Evolutionary conservation across 2,329 filamentous ascomycete genomes (phyloP).

Genomic region (Alternaria conjuncta): DNA sequence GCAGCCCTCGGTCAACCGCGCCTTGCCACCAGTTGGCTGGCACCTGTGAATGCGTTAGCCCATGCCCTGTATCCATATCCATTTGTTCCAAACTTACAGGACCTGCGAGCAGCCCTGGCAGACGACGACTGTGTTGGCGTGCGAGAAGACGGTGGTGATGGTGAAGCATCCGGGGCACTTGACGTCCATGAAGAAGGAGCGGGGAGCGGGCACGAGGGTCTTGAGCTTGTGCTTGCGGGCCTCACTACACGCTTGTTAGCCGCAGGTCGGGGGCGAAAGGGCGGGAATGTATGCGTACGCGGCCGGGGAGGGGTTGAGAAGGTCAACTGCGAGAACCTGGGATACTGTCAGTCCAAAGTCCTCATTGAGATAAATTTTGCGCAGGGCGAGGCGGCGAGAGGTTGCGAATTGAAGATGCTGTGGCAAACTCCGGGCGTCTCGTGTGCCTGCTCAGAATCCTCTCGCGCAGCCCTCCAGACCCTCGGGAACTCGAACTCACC

Average conservation of each 20-base stretch:
- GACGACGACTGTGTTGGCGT: conserved; percentile 99
- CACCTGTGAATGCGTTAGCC: conserved; percentile 59
- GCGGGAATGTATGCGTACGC: conserved; percentile 54
- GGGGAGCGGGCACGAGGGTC: conserved; percentile 93
- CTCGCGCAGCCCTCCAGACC: conserved; percentile 4
- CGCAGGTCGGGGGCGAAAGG: conserved; percentile 15
- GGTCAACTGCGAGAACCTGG: conserved; percentile 99
- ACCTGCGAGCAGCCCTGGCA: conserved; percentile 99
- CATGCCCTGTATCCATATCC: conserved; percentile 4
- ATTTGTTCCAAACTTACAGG: conserved; percentile 57
- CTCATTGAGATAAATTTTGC: conserved; percentile 20
- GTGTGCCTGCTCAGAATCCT: conserved; percentile 34
- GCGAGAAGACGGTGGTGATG: conserved; percentile 99
- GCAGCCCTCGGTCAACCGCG: conserved; percentile 98
- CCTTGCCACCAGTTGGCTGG: conserved; percentile 99
- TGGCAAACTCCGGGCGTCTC: conserved; percentile 42
- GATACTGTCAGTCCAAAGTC: conserved; percentile 16
- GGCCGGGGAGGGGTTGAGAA: conserved; percentile 97
- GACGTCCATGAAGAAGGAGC: conserved; percentile 99
- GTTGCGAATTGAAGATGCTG: conserved; percentile 33
- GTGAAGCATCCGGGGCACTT: conserved; percentile 99
- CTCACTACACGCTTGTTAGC: conserved; percentile 63
- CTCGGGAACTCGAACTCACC: conserved; percentile 39
- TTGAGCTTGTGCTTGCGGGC: conserved; percentile 99
- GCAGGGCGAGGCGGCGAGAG: conserved; percentile 17